Evolutionary conservation across 2,329 filamentous ascomycete species (phyloP).

Genomic region (Colletotrichum tropicicola): DNA sequence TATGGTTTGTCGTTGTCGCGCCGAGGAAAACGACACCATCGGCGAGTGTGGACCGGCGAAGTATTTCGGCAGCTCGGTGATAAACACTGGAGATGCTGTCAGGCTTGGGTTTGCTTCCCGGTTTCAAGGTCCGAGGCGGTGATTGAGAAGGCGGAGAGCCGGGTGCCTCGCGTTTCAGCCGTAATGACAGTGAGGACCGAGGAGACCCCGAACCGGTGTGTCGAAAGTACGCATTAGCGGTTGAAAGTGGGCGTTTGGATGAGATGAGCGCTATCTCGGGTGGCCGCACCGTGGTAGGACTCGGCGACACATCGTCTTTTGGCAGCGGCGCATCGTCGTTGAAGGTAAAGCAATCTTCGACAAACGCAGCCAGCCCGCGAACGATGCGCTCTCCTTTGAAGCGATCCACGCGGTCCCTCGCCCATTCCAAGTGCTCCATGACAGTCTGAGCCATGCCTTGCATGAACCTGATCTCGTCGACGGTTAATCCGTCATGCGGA

Average conservation of each 20-base stretch:
- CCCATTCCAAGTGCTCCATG: slow-evolving; percentile 70
- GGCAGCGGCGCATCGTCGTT: neutral
- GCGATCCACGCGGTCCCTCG: slow-evolving; percentile 58
- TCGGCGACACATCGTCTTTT: slow-evolving; percentile 17
- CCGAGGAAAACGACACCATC: slow-evolving; percentile 43
- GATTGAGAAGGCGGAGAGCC: neutral
- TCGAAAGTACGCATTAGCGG: slow-evolving; percentile 20
- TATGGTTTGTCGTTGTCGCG: slow-evolving; percentile 33
- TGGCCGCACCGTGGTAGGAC: slow-evolving; percentile 7
- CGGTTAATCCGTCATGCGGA: slow-evolving; percentile 58
- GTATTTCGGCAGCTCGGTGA: slow-evolving; percentile 38
- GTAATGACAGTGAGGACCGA: neutral
- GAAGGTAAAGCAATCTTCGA: slow-evolving; percentile 54
- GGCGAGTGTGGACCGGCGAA: slow-evolving; percentile 40
- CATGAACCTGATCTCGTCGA: slow-evolving; percentile 61
- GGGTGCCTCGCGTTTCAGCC: neutral
- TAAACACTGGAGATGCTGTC: slow-evolving; percentile 37
- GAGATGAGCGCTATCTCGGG: slow-evolving; percentile 20
- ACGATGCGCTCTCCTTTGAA: slow-evolving; percentile 63
- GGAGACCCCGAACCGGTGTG: neutral
- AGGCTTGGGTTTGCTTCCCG: slow-evolving; percentile 22
- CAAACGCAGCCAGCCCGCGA: slow-evolving; percentile 62
- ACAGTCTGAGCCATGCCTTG: slow-evolving; percentile 64
- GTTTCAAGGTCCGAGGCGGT: neutral
- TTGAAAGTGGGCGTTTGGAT: slow-evolving; percentile 7